Base-by-base conservation (phyloP, 805 yeast species). In the Torulaspora delbrueckii region DNA sequence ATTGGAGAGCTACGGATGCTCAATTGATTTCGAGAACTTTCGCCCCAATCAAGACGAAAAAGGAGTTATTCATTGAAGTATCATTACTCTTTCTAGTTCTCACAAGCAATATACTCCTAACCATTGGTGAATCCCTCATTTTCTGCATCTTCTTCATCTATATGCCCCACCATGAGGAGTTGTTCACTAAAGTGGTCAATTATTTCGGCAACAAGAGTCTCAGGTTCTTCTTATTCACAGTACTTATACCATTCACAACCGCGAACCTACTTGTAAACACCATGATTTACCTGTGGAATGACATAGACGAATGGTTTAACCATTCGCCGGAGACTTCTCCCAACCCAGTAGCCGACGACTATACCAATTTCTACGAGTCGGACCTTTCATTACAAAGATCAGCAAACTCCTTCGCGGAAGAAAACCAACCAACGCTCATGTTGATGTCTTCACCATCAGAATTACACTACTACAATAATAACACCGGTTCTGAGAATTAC, bases 141-240 rank as follows among this genome's bases (percentile, higher is more conserved):
- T 47, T 68, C 14, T 69, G 74, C 26, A 67, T 70, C 10, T 65
- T 70, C 43, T 70, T 70, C 61, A 67, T 70, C 31, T 71, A 67
- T 50, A 68, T 68, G 1, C 72, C 71, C 2, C 66, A 61, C 1
- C 62, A 70, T 34, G 58, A 58, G 25, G 55, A 55, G 12, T 53
- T 65, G 30, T 56, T 61, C 37, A 63, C 72, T 10, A 53, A 60
- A 4, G 47, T 53, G 2, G 62, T 66, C 5, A 67, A 62, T 41
- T 63, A 56, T 42, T 69, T 60, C 50, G 73, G 69, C 16, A 57
- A 62, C 36, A 63, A 59, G 48, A 53, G 61, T 2, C 53, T 70
- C 36, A 19, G 47, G 12, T 37, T 48, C 18, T 71, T 68, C 46
- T 35, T 65, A 12, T n/a, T 66, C 4, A 50, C 51, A 18, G 48